These are phyloP conservation scores for Ganoderma leucocontextum DNA, from an alignment of 1,284 basidiomycete species.

Conservation along the genomic window DNA sequence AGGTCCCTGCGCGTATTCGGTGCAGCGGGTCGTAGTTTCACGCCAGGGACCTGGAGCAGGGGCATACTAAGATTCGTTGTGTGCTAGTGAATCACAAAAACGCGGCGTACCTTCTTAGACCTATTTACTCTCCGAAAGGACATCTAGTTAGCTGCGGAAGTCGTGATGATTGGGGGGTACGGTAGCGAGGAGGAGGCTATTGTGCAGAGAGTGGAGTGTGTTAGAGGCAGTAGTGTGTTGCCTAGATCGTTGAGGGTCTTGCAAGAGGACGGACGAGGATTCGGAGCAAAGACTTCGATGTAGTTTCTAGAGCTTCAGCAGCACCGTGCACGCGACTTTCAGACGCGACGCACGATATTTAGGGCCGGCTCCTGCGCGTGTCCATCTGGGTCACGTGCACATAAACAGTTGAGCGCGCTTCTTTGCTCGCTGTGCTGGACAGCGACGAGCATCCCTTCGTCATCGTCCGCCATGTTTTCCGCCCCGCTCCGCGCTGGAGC, in stretches of 20 bases:
- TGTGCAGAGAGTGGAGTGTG: background rate
- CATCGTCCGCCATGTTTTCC: conserved; percentile 25
- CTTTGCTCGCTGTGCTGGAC: conserved; percentile 7
- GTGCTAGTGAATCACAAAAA: background rate
- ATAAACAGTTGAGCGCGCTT: conserved; percentile 11
- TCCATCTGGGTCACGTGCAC: conserved; percentile 25
- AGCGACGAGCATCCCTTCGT: conserved; percentile 10
- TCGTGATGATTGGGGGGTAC: background rate
- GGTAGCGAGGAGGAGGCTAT: conserved; percentile 6
- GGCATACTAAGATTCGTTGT: background rate
- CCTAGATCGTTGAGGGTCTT: background rate
- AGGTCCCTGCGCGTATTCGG: conserved; percentile 26
- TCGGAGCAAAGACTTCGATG: background rate
- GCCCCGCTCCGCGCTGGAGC: conserved; percentile 22
- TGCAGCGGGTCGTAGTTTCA: conserved; percentile 75
- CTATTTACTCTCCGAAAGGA: conserved; percentile 46
- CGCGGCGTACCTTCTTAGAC: conserved; percentile 52
- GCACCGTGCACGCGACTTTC: too few relatives aligned
- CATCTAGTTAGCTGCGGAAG: conserved; percentile 10
- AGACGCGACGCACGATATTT: conserved; percentile 31
- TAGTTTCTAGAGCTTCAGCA: conserved; percentile 12
- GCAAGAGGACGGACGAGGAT: background rate
- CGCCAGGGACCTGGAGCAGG: conserved; percentile 71
- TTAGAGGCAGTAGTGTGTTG: conserved; percentile 1
- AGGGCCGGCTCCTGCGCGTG: conserved; percentile 39